These are phyloP conservation scores for Stachybotrys chartarum DNA, from an alignment of 2,329 filamentous ascomycete species.

Conservation along the genomic window DNA sequence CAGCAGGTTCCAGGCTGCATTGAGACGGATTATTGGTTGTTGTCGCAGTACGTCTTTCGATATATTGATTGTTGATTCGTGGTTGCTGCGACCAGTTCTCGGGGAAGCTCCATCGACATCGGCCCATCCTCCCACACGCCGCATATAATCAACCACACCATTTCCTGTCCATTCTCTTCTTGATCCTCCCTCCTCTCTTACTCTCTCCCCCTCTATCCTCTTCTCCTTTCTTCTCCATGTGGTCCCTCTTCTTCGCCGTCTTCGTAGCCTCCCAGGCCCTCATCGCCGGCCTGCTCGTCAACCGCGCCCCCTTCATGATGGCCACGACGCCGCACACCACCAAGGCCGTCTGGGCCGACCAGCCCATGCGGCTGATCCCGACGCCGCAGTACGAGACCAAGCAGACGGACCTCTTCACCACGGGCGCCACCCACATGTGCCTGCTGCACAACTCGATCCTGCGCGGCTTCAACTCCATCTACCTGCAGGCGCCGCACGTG, in stretches of 20 bases:
- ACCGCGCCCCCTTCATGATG: slow-evolving; percentile 27
- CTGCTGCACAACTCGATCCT: slow-evolving; percentile 56
- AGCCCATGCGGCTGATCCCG: slow-evolving; percentile 44
- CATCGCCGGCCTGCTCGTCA: slow-evolving; percentile 22
- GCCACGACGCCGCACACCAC: slow-evolving; percentile 14
- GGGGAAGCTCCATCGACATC: not conserved
- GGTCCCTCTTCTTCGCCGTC: slow-evolving; percentile 11
- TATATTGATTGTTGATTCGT: not conserved
- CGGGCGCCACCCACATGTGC: slow-evolving; percentile 53
- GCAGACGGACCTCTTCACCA: slow-evolving; percentile 51
- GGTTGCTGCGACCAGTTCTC: not conserved
- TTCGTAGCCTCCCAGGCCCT: slow-evolving; percentile 21
- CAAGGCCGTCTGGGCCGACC: slow-evolving; percentile 42
- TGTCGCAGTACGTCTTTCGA: too few relatives aligned
- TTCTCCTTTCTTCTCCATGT: slow-evolving; percentile 8
- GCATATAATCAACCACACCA: too few relatives aligned
- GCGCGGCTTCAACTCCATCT: slow-evolving; percentile 57
- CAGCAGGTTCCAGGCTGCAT: too few relatives aligned
- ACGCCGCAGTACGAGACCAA: slow-evolving; percentile 47
- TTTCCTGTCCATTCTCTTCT: not conserved
- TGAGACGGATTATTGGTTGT: too few relatives aligned
- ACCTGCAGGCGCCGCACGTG: slow-evolving; percentile 48
- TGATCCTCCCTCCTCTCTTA: not conserved
- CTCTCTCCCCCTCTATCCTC: not conserved
- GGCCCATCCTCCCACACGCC: not conserved